phyloP scores from a whole-genome alignment of 129 eudicot species.

The Calendula officinalis region DNA sequence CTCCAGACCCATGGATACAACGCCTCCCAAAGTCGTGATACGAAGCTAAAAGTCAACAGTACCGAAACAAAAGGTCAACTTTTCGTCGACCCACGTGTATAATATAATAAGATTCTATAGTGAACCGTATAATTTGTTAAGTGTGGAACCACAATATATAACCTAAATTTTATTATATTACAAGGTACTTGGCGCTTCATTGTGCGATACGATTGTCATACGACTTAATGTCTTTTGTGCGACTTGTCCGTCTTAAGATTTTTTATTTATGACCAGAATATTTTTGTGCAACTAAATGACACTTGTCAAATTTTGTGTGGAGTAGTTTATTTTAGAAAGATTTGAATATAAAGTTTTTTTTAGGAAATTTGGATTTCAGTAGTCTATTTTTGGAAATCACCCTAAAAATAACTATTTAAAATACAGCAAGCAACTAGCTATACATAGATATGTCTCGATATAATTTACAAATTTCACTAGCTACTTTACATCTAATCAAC shows the following conservation, averaged over 20 bases:
- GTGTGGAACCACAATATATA: conserved; percentile 19
- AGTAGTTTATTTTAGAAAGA: too few relatives aligned
- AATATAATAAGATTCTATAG: conserved; percentile 1
- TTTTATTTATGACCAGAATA: too few relatives aligned
- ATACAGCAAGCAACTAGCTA: background rate
- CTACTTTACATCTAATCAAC: conserved; percentile 30
- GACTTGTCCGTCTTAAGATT: too few relatives aligned
- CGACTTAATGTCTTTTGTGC: too few relatives aligned
- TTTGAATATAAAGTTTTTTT: too few relatives aligned
- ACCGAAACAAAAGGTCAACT: conserved; percentile 18
- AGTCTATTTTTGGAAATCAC: too few relatives aligned
- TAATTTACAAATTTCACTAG: conserved; percentile 24
- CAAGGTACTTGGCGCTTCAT: too few relatives aligned
- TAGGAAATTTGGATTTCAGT: too few relatives aligned
- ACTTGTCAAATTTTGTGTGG: too few relatives aligned
- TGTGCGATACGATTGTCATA: too few relatives aligned
- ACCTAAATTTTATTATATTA: background rate
- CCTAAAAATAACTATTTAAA: too few relatives aligned
- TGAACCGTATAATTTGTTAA: conserved; percentile 30
- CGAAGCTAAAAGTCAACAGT: conserved; percentile 26
- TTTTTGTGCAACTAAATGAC: too few relatives aligned
- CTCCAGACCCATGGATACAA: conserved; percentile 24
- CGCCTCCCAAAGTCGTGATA: conserved; percentile 39
- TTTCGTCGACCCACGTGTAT: conserved; percentile 9
- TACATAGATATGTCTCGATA: conserved; percentile 20